Conservation (phyloP, 2,329 filamentous ascomycete species). For the Pseudogymnoascus destructans region DNA sequence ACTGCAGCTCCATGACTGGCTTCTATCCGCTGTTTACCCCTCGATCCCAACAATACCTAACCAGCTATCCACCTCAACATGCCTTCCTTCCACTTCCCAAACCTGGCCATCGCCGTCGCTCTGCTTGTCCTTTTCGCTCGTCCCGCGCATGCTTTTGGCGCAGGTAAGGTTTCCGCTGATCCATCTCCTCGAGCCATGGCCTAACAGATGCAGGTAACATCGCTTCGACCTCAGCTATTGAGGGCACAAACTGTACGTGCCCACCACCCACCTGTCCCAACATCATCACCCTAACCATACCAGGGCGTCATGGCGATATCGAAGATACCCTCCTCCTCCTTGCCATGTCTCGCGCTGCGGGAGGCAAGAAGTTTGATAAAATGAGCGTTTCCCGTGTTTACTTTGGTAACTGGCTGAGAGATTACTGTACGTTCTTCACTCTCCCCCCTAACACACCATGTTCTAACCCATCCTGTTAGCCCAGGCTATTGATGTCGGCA, state of each 20-base stretch:
- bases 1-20: not conserved
- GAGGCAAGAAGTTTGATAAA: constrained; percentile 74
- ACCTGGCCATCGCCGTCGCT: constrained; percentile 32
- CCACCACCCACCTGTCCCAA: not conserved
- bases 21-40: not conserved
- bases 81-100: constrained; percentile 20
- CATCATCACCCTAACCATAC: constrained; percentile 13
- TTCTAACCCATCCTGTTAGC: constrained; percentile 27
- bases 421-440: constrained; percentile 48
- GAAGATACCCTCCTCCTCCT: constrained; percentile 77
- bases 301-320: constrained; percentile 79
- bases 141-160: constrained; percentile 67
- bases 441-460: not conserved
- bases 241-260: constrained; percentile 64
- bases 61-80: constrained; percentile 16
- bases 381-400: constrained; percentile 81
- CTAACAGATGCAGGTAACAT: constrained; percentile 47
- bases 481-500: constrained; percentile 86
- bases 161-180: constrained; percentile 31
- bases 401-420: constrained; percentile 90
- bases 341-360: constrained; percentile 44
- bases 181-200: not conserved
- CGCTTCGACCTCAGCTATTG: constrained; percentile 63
- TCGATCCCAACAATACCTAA: not conserved
- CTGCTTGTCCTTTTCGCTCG: constrained; percentile 50